Percentiles rank a stretch among this genome's conserved stretches.
These are phyloP conservation scores for Alternaria ethzedia DNA, from an alignment of 2,329 filamentous ascomycete species.

Conservation along the genomic window DNA sequence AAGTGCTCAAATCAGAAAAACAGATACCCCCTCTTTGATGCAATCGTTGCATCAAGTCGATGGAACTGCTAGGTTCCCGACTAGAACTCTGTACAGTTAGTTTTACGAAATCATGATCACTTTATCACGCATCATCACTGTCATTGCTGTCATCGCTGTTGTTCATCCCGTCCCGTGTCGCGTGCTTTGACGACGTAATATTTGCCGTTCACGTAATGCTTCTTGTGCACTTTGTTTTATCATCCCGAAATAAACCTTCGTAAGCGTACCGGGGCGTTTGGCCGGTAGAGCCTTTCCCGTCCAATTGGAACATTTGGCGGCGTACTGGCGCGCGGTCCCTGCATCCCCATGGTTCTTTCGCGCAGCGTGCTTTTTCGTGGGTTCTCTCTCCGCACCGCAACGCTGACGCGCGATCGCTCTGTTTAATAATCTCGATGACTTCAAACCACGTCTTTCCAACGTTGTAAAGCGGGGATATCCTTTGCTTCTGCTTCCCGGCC, in stretches of 20 bases:
- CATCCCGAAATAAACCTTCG: background rate
- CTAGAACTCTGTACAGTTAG: background rate
- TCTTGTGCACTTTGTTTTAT: background rate
- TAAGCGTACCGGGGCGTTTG: background rate
- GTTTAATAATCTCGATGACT: background rate
- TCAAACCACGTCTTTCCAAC: background rate
- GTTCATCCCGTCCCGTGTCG: background rate
- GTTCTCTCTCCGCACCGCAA: background rate
- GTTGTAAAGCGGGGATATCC: background rate
- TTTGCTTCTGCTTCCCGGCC: background rate
- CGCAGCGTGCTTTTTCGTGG: background rate
- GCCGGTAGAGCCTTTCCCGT: background rate
- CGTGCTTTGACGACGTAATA: background rate
- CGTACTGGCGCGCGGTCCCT: background rate
- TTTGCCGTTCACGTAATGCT: background rate
- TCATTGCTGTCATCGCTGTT: background rate
- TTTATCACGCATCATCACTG: background rate
- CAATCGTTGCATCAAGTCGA: background rate
- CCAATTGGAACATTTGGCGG: background rate
- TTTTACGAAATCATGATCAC: constrained; percentile 2
- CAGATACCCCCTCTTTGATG: constrained; percentile 24
- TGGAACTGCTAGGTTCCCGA: constrained; percentile 9
- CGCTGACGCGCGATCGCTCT: background rate
- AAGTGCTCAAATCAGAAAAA: constrained; percentile 43
- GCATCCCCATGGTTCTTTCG: background rate